Evolutionary conservation across 176 grass and related monocot species (phyloP), one percentile per base, ranked within the genome.

Genomic region (Zizania latifolia): DNA sequence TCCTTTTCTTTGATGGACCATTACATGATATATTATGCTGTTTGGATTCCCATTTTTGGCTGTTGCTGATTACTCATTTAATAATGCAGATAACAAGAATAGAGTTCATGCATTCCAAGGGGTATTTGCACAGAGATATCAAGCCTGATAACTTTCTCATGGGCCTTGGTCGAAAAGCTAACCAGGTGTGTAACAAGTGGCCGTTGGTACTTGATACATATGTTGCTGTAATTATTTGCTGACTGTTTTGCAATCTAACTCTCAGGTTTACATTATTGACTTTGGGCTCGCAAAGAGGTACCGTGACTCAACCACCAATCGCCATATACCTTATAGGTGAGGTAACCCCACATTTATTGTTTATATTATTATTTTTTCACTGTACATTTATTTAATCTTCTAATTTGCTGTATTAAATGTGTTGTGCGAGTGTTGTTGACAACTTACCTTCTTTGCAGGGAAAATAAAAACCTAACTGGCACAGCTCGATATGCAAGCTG

Each of bases 231-330:
- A 30, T 6, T 75, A 26, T 75, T 76, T 33, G 16, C 62, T 6
- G 2, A 55, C 68, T 84, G 14, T 75, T 69, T 74, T 83, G 29
- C 62, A 22, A 57, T 70, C 12, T 19, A 74, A 78, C 57, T 72
- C 58, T 56, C 37, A 93, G 91, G 91, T 93, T 43, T 93, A 93
- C 56, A 79, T 93, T 65, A 93, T 93, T 80, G 91, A 93, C 71
- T 93, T 93, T 28, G 91, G 91, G 30, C 91, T 93, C 10, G 91
- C 91, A 51, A 93, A 93, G 77, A 76, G 91, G 85, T 93, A 93
- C 69, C 84, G 87, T 53, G 91, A 93, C 43, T 76, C 78, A 46
- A 72, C 72, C 26, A 93, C 82, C 14, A 87, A 93, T 62, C 91
- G 85, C 39, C 91, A 93, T 72, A 93, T 93, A 84, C 82, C 91